Conservation (phyloP, 208 protist species). For the Novymonas esmeraldas region DNA sequence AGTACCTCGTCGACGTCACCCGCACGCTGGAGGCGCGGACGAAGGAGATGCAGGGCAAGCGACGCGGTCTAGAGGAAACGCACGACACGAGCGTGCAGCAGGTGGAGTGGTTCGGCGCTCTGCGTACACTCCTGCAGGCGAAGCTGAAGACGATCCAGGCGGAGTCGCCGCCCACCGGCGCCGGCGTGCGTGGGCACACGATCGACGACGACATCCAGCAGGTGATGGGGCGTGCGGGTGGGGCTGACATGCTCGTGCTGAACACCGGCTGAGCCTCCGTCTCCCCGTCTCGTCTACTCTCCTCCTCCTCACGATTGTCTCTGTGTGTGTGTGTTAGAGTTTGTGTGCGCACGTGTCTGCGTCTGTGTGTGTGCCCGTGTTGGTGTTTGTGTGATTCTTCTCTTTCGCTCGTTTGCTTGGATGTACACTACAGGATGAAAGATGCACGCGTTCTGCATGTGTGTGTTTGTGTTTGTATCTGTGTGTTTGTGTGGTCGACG, state of each 20-base stretch:
- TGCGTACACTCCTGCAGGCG: slow-evolving; percentile 40
- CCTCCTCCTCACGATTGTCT: too few species aligned
- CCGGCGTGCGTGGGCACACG: slow-evolving; percentile 2
- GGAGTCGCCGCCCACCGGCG: slow-evolving; percentile 3
- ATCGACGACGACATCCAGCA: slow-evolving; percentile 44
- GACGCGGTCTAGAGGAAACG: slow-evolving; percentile 83
- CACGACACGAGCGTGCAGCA: slow-evolving; percentile 84
- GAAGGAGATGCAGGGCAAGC: slow-evolving; percentile 73
- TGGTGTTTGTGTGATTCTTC: slow-evolving; percentile 8
- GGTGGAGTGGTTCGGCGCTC: slow-evolving; percentile 67
- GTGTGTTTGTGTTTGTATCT: not conserved
- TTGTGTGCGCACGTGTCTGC: too few species aligned
- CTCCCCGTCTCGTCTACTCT: not conserved
- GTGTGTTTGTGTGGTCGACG: not conserved
- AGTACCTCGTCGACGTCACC: slow-evolving; percentile 51
- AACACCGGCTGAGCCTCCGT: slow-evolving; percentile 39
- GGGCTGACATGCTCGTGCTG: slow-evolving; percentile 70
- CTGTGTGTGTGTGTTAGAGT: too few species aligned
- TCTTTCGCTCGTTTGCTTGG: slow-evolving; percentile 9
- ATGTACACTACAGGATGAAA: slow-evolving; percentile 14
- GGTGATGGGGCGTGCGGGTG: slow-evolving; percentile 41
- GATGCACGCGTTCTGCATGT: not conserved
- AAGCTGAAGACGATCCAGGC: slow-evolving; percentile 30
- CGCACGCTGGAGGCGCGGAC: slow-evolving; percentile 60
- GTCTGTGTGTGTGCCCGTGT: slow-evolving; percentile 4